Evolutionary conservation across 148 eudicot species (phyloP), one percentile per base, ranked within the genome.

Genomic region (Silene uniflora): DNA sequence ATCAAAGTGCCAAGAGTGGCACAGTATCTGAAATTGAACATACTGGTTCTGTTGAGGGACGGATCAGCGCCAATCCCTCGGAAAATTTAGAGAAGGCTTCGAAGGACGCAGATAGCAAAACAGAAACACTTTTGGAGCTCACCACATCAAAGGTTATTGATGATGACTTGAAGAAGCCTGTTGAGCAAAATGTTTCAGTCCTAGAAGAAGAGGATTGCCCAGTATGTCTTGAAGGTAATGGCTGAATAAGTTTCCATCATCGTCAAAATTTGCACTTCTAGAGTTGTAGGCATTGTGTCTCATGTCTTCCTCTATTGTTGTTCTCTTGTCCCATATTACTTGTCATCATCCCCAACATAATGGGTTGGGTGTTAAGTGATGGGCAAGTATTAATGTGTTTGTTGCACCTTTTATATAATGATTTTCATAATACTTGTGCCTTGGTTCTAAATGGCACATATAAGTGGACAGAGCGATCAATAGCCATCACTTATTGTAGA

Each of bases 221-320:
- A 67, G 91, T 81, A 59, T 93, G 98, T 87, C 97, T 93, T 64
- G 98, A 91, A 88, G 97, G 97, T 93, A 78, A 78, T 44, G 58
- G 56, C 16, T 59, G 18, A 11, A 73, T 62, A 29, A 19, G 22
- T 16, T 52, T 54, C 66, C 47, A 18, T 63, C 29, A 14, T 32
- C 21, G 13, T 44, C 3, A 21, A n/a, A 35, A 17, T 67, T 18
- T 70, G 69, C 42, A 17, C n/a, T 24, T n/a, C 0, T 35, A 35
- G 39, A 35, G 39, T 35, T 35, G 39, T 35, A 39, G 44, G 44
- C 44, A 6, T 39, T 39, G 35, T 64, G 35, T 7, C 67, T 64
- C 29, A 25, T 13, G 39, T 25, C 6, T 25, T 63, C 42, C 42
- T 12, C 9, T 27, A 14, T 16, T 64, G 67, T 27, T 64, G 44